phyloP scores from a whole-genome alignment of 331 rosid genomes.

The Arachis monticola region DNA sequence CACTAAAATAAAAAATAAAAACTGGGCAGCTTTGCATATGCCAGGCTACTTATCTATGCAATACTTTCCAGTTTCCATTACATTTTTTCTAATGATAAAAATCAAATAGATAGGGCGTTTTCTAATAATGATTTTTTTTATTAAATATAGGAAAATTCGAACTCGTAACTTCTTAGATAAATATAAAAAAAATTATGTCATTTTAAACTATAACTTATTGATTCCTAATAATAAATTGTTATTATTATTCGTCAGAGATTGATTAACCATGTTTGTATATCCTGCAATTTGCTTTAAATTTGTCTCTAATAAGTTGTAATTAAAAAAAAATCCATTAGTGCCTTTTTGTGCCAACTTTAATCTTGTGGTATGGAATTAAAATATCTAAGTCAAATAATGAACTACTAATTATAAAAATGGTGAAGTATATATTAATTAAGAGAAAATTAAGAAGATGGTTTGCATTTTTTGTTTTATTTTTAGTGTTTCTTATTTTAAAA shows the following conservation, averaged over 20 bases:
- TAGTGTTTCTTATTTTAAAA: too few species aligned
- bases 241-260: slow-evolving; percentile 8
- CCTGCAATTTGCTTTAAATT: slow-evolving; percentile 28
- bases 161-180: too few species aligned
- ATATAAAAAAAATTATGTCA: too few species aligned
- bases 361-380: slow-evolving; percentile 39
- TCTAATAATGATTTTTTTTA: not conserved
- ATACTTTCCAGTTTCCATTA: not conserved
- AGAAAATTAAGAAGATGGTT: not conserved
- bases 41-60: slow-evolving; percentile 15
- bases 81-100: too few species aligned
- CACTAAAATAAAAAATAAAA: too few species aligned
- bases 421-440: not conserved
- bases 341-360: slow-evolving; percentile 42
- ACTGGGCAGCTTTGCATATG: slow-evolving; percentile 18
- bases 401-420: not conserved
- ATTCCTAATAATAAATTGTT: not conserved
- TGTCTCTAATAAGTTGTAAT: slow-evolving; percentile 20
- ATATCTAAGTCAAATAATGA: slow-evolving; percentile 35
- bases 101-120: slow-evolving; percentile 1
- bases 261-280: slow-evolving; percentile 22
- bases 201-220: too few species aligned
- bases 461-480: too few species aligned
- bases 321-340: slow-evolving; percentile 30
- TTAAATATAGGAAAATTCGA: too few species aligned